A percentile compares a stretch with the other conserved stretches of the same genome.
These are phyloP conservation scores for Prunus campanulata DNA, from an alignment of 306 rosid genomes.

Conservation along the genomic window DNA sequence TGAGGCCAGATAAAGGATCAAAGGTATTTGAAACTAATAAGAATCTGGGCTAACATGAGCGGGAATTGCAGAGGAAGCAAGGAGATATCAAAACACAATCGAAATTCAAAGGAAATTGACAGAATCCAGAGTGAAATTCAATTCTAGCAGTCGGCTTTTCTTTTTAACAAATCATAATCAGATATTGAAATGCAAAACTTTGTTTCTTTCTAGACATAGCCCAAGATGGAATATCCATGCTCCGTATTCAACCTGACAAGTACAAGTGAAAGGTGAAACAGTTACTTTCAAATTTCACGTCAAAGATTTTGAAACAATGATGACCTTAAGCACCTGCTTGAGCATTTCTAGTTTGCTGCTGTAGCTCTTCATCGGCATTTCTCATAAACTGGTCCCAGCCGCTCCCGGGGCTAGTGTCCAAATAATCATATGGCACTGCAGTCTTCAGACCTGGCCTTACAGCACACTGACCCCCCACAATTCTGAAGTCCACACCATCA, in stretches of 20 bases:
- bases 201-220: not conserved
- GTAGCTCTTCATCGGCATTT: slow-evolving; percentile 58
- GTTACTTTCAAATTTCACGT: not conserved
- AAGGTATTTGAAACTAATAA: no score
- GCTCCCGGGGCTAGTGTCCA: slow-evolving; percentile 70
- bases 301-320: not conserved
- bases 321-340: slow-evolving; percentile 54
- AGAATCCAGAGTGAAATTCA: no score
- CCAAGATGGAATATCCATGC: not conserved
- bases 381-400: slow-evolving; percentile 86
- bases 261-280: not conserved
- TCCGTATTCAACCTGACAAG: not conserved
- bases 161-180: no score
- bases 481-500: slow-evolving; percentile 45
- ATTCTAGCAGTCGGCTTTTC: no score
- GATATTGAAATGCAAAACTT: not conserved
- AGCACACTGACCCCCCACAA: slow-evolving; percentile 63
- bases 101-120: no score
- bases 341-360: slow-evolving; percentile 37
- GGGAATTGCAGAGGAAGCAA: no score
- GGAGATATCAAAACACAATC: no score
- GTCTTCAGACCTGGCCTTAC: slow-evolving; percentile 87
- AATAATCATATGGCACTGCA: slow-evolving; percentile 75
- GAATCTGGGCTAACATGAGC: no score
- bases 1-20: no score